phyloP scores from a whole-genome alignment of 2,329 filamentous ascomycete genomes.

The Chaetomiaceae sp. region DNA sequence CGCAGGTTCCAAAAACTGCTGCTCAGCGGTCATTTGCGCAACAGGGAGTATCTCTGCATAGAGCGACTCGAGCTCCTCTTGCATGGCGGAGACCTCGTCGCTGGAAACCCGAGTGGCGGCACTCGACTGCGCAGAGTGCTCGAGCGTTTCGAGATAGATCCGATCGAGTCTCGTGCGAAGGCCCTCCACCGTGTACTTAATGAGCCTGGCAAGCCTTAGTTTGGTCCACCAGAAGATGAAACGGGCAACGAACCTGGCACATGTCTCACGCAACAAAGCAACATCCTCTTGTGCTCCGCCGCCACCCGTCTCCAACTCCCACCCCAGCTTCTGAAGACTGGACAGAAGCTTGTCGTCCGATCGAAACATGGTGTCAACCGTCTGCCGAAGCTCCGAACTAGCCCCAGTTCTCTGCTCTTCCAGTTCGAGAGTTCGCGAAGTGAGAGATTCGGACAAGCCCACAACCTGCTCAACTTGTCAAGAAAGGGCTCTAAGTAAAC shows the following conservation, averaged over 20 bases:
- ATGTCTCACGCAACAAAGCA: constrained; percentile 52
- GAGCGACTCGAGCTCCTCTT: constrained; percentile 62
- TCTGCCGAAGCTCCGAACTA: constrained; percentile 40
- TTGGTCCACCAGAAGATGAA: background rate
- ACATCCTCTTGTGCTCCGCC: constrained; percentile 47
- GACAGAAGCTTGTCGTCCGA: constrained; percentile 61
- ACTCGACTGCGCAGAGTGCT: constrained; percentile 19
- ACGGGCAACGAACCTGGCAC: constrained; percentile 39
- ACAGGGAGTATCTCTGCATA: constrained; percentile 64
- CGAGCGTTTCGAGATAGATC: constrained; percentile 46
- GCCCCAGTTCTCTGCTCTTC: constrained; percentile 45
- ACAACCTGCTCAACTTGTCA: constrained; percentile 35
- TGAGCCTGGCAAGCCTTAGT: constrained; percentile 36
- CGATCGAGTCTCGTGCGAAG: constrained; percentile 49
- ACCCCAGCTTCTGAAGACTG: constrained; percentile 60
- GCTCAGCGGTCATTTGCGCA: constrained; percentile 63
- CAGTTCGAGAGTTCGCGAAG: constrained; percentile 41
- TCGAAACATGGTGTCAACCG: constrained; percentile 44
- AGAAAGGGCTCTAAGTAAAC: background rate
- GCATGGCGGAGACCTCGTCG: constrained; percentile 45
- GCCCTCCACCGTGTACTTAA: constrained; percentile 51
- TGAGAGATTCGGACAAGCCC: constrained; percentile 41
- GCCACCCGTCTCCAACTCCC: constrained; percentile 50
- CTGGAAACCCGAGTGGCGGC: constrained; percentile 20
- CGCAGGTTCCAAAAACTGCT: constrained; percentile 59